Conservation (phyloP, 352 stramenopile species). For the Globisporangium cederbergense region DNA sequence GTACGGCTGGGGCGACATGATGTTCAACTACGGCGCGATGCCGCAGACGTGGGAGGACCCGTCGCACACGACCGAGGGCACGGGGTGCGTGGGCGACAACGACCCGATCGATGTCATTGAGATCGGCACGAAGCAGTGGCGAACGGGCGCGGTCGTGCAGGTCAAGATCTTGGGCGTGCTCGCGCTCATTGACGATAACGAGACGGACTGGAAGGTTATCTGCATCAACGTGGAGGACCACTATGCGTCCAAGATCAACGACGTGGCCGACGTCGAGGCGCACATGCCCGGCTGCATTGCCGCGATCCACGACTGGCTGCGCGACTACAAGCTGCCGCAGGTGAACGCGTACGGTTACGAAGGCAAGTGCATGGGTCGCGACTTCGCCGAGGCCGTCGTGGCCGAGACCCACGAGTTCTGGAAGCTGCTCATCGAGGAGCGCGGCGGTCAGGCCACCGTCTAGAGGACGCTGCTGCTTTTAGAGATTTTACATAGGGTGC, state of each 20-base stretch:
- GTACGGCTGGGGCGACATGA: conserved; percentile 95
- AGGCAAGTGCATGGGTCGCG: conserved; percentile 92
- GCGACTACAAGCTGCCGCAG: conserved; percentile 99
- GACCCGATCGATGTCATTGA: conserved; percentile 99
- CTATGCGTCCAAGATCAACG: conserved; percentile 95
- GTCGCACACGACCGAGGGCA: conserved; percentile 78
- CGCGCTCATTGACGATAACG: conserved; percentile 99
- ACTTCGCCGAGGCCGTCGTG: conserved; percentile 86
- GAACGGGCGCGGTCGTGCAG: conserved; percentile 92
- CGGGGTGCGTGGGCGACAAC: conserved; percentile 91
- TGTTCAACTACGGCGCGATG: conserved; percentile 99
- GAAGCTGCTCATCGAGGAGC: conserved; percentile 87
- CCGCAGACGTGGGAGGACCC: conserved; percentile 99
- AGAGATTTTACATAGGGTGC: conserved; percentile 5
- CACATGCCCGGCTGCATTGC: conserved; percentile 92
- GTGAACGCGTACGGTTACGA: conserved; percentile 99
- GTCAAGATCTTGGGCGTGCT: conserved; percentile 98
- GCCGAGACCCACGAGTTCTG: conserved; percentile 89
- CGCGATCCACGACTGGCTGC: conserved; percentile 97
- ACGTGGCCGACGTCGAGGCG: conserved; percentile 96
- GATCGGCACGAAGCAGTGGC: conserved; percentile 93
- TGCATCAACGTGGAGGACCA: conserved; percentile 96
- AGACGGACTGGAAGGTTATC: conserved; percentile 99
- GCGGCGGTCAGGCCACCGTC: conserved; percentile 75
- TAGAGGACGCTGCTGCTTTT: conserved; percentile 27